Percentiles rank a stretch among this genome's conserved stretches.
phyloP scores from a whole-genome alignment of 2,329 filamentous ascomycete genomes.

The Aspergillus unguis region DNA sequence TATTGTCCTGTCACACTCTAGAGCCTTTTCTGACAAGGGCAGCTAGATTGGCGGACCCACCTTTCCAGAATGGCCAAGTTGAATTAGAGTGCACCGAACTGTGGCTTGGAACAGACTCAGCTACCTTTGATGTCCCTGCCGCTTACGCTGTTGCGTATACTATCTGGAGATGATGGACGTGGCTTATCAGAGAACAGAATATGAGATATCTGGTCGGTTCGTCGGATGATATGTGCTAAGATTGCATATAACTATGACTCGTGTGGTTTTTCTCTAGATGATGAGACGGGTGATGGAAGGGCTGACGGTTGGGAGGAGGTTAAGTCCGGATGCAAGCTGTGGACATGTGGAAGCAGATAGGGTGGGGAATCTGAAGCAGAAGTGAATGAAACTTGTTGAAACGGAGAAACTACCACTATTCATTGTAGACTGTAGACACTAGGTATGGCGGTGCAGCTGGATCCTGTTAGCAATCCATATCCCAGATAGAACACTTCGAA shows the following conservation, averaged over 20 bases:
- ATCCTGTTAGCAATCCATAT: neutral
- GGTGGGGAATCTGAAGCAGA: neutral
- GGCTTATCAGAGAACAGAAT: constrained; percentile 1
- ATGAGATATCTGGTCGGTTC: constrained; percentile 8
- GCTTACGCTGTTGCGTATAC: constrained; percentile 7
- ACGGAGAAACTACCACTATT: neutral
- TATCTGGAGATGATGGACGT: constrained; percentile 7
- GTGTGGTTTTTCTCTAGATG: neutral
- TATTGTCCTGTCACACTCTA: neutral
- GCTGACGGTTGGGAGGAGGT: neutral
- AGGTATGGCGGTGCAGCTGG: neutral
- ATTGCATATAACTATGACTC: neutral
- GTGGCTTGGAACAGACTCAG: constrained; percentile 2
- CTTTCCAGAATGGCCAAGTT: constrained; percentile 6
- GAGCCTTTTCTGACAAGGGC: constrained; percentile 2
- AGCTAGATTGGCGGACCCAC: constrained; percentile 7
- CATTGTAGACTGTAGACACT: neutral
- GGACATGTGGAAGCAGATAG: neutral
- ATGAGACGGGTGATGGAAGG: neutral
- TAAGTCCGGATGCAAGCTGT: neutral
- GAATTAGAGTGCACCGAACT: constrained; percentile 9
- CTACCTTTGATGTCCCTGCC: constrained; percentile 1
- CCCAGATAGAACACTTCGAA: neutral
- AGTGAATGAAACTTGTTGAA: constrained; percentile 4
- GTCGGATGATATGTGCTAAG: constrained; percentile 1